These are phyloP conservation scores for Nevesoporus exiguus DNA, from an alignment of 768 basidiomycete species.

Conservation along the genomic window DNA sequence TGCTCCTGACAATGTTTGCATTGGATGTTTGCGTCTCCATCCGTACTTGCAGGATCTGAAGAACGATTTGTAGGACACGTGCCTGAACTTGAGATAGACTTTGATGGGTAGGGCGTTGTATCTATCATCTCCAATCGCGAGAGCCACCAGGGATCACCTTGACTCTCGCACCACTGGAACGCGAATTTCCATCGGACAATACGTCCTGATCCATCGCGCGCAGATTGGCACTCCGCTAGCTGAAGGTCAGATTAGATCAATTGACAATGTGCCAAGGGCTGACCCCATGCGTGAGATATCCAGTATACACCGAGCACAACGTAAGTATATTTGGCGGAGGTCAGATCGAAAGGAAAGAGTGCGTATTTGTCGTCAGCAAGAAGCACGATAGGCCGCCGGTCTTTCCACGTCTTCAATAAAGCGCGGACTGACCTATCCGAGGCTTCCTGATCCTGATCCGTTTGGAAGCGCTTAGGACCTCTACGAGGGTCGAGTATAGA, in stretches of 20 bases:
- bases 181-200: conserved; percentile 81
- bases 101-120: background rate
- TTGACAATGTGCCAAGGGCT: conserved; percentile 1
- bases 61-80: background rate
- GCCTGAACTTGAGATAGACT: background rate
- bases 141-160: conserved; percentile 57
- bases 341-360: conserved; percentile 69
- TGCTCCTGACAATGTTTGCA: conserved; percentile 44
- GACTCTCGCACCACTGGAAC: conserved; percentile 79
- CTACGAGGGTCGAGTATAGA: conserved; percentile 42
- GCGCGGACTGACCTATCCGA: conserved; percentile 70
- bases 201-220: conserved; percentile 43
- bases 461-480: conserved; percentile 38
- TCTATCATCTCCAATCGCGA: conserved; percentile 2
- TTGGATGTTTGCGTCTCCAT: background rate
- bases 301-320: conserved; percentile 58
- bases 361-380: conserved; percentile 73
- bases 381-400: conserved; percentile 60
- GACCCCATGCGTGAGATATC: conserved; percentile 58
- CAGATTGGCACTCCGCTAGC: conserved; percentile 58
- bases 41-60: background rate
- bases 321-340: conserved; percentile 46
- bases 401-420: conserved; percentile 53
- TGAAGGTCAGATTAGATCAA: conserved; percentile 14
- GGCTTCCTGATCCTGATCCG: conserved; percentile 63